phyloP scores from a whole-genome alignment of 2,329 filamentous ascomycete species.

The Aspergillus ibericus region DNA sequence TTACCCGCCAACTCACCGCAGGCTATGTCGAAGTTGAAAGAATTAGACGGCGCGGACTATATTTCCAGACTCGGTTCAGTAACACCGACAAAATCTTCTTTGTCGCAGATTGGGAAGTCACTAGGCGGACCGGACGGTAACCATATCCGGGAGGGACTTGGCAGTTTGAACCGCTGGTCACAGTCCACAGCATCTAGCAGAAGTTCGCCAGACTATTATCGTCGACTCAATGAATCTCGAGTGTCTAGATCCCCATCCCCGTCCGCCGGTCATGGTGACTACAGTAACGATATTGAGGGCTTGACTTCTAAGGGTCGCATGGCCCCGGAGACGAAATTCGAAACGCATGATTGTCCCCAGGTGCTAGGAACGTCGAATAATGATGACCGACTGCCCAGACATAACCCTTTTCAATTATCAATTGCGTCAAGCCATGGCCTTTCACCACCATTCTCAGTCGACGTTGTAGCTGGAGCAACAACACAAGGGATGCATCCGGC shows the following conservation, averaged over 20 bases:
- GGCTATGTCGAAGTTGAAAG: not conserved
- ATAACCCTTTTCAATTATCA: slow-evolving; percentile 9
- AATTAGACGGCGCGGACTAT: not conserved
- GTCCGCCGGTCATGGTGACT: not conserved
- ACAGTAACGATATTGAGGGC: slow-evolving; percentile 20
- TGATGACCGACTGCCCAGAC: not conserved
- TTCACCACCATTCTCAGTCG: slow-evolving; percentile 3
- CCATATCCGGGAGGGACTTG: slow-evolving; percentile 46
- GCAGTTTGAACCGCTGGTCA: slow-evolving; percentile 59
- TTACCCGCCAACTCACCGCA: not conserved
- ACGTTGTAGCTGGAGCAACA: not conserved
- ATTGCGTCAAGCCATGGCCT: not conserved
- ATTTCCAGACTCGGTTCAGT: slow-evolving; percentile 1
- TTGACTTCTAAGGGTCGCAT: slow-evolving; percentile 12
- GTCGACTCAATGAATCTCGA: slow-evolving; percentile 23
- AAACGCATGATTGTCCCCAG: slow-evolving; percentile 4
- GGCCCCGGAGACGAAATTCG: slow-evolving; percentile 15
- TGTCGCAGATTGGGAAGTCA: slow-evolving; percentile 3
- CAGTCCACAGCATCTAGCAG: slow-evolving; percentile 56
- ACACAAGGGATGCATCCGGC: slow-evolving; percentile 13
- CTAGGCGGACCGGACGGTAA: slow-evolving; percentile 15
- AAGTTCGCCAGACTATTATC: slow-evolving; percentile 28
- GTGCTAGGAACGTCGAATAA: slow-evolving; percentile 7
- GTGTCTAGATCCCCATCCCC: slow-evolving; percentile 12
- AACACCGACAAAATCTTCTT: slow-evolving; percentile 5